phyloP scores from a whole-genome alignment of 257 asterid genomes.

The Solanum paucissectum region DNA sequence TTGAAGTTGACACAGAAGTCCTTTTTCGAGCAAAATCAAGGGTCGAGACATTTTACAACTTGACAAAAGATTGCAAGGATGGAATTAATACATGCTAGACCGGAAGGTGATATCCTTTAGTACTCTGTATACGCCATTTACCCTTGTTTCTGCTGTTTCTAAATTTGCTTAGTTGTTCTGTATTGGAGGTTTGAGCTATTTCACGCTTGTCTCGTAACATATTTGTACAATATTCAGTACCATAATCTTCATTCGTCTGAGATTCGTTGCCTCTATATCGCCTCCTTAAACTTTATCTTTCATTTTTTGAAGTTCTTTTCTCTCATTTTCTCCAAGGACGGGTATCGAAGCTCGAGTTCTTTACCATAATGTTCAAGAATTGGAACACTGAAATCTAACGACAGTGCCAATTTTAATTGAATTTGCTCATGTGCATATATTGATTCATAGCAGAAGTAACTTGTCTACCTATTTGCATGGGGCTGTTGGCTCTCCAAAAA shows the following conservation, averaged over 20 bases:
- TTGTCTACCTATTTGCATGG: not conserved
- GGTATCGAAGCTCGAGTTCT: not conserved
- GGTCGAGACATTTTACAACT: constrained; percentile 82
- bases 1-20: constrained; percentile 92
- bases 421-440: not conserved
- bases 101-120: not conserved
- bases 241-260: not conserved
- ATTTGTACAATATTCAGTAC: not conserved
- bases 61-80: constrained; percentile 88
- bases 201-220: not conserved
- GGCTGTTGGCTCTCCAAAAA: not conserved
- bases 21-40: constrained; percentile 68
- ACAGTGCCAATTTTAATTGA: not conserved
- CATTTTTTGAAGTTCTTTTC: not conserved
- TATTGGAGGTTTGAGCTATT: not conserved
- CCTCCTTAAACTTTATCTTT: not conserved
- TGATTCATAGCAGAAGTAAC: not conserved
- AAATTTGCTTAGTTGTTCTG: not conserved
- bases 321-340: not conserved
- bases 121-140: not conserved
- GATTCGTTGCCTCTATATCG: not conserved
- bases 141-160: not conserved
- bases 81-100: constrained; percentile 74
- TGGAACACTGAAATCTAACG: not conserved
- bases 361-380: not conserved